phyloP scores from a whole-genome alignment of 2,329 filamentous ascomycete genomes.

The Alternaria rosae region DNA sequence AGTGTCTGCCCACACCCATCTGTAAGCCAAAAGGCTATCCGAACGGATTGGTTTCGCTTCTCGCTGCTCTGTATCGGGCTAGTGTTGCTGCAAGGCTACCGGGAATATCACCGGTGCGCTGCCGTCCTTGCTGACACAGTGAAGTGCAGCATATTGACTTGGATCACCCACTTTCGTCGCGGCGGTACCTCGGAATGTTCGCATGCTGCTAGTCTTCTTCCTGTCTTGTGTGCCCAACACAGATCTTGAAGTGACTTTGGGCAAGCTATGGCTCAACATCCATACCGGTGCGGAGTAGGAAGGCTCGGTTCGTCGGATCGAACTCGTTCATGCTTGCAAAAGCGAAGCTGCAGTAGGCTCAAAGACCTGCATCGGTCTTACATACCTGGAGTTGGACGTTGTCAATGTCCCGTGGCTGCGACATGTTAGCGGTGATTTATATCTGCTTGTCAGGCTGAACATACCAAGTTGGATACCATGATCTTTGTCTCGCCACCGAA shows the following conservation, averaged over 20 bases:
- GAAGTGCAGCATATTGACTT: slow-evolving; percentile 20
- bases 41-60: slow-evolving; percentile 17
- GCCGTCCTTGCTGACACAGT: slow-evolving; percentile 22
- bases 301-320: slow-evolving; percentile 41
- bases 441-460: slow-evolving; percentile 47
- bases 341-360: slow-evolving; percentile 47
- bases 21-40: slow-evolving; percentile 18
- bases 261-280: slow-evolving; percentile 41
- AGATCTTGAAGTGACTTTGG: slow-evolving; percentile 33
- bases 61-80: slow-evolving; percentile 18
- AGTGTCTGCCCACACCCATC: slow-evolving; percentile 28
- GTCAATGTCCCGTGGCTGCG: slow-evolving; percentile 91
- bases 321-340: slow-evolving; percentile 43
- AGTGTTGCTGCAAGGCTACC: slow-evolving; percentile 19
- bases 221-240: slow-evolving; percentile 44
- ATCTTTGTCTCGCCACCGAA: slow-evolving; percentile 86
- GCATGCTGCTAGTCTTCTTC: slow-evolving; percentile 44
- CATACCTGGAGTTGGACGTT: slow-evolving; percentile 99
- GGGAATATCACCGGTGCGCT: slow-evolving; percentile 23
- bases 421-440: slow-evolving; percentile 55
- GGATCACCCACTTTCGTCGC: slow-evolving; percentile 37
- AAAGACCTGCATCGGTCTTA: slow-evolving; percentile 70
- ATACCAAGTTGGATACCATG: slow-evolving; percentile 97
- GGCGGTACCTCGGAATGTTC: slow-evolving; percentile 36
- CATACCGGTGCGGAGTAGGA: slow-evolving; percentile 24